Conservation (phyloP, 495 filamentous ascomycete genomes). For the Penicillium coffeae region DNA sequence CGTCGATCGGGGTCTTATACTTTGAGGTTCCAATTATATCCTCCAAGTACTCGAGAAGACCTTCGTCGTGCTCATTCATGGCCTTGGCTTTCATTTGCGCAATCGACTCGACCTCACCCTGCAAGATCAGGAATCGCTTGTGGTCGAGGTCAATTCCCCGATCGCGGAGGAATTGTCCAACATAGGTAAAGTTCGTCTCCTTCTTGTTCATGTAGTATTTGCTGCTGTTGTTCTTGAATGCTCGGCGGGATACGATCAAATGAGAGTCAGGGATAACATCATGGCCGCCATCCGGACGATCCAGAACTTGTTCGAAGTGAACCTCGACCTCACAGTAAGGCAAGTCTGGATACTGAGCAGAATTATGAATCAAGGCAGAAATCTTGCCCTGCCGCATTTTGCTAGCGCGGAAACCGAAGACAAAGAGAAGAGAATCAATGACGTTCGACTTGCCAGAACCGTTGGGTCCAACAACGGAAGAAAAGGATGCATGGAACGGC, state of each 20-base stretch:
- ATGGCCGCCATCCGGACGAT: slow-evolving; percentile 68
- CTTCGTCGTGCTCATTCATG: slow-evolving; percentile 89
- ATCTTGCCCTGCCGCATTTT: slow-evolving; percentile 99
- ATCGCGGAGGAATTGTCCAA: slow-evolving; percentile 83
- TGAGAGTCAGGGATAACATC: slow-evolving; percentile 76
- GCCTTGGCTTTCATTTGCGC: slow-evolving; percentile 99
- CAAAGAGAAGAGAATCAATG: slow-evolving; percentile 95
- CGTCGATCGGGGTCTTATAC: slow-evolving; percentile 95
- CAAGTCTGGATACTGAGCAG: slow-evolving; percentile 76
- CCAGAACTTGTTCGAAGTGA: slow-evolving; percentile 90
- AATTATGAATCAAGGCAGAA: slow-evolving; percentile 95
- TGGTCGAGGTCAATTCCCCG: slow-evolving; percentile 93
- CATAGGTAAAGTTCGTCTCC: slow-evolving; percentile 83
- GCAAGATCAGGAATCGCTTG: slow-evolving; percentile 95
- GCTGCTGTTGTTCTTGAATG: slow-evolving; percentile 97
- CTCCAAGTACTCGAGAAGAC: slow-evolving; percentile 92
- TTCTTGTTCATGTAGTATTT: slow-evolving; percentile 93
- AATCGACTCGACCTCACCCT: slow-evolving; percentile 97
- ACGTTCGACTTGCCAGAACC: slow-evolving; percentile 99
- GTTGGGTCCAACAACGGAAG: slow-evolving; percentile 97
- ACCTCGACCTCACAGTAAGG: slow-evolving; percentile 93
- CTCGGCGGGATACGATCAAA: slow-evolving; percentile 82
- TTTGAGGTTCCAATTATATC: slow-evolving; percentile 98
- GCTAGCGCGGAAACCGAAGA: slow-evolving; percentile 96
- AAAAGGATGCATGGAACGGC: slow-evolving; percentile 95